Evolutionary conservation across 140 eudicot species (phyloP).

Genomic region (Ambrosia hybrid): DNA sequence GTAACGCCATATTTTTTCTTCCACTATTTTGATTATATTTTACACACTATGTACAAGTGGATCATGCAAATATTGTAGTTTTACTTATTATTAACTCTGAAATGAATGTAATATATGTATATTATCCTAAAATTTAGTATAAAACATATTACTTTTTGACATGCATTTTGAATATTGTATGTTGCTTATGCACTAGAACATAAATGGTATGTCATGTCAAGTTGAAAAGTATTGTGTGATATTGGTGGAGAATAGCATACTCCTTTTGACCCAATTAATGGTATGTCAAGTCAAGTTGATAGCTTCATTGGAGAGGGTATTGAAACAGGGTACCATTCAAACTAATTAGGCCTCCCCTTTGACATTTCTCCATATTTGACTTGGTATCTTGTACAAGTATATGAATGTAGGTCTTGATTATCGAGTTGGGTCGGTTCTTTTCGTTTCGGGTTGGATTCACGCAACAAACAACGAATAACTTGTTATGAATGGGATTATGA

Average conservation of each 20-base stretch:
- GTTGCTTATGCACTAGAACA: too few species aligned
- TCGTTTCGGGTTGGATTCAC: constrained; percentile 22
- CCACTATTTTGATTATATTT: too few species aligned
- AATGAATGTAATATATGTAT: too few species aligned
- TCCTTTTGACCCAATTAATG: constrained; percentile 29
- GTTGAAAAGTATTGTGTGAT: too few species aligned
- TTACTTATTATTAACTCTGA: too few species aligned
- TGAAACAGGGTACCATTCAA: constrained; percentile 7
- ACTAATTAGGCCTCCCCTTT: neutral
- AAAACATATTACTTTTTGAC: too few species aligned
- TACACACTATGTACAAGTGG: too few species aligned
- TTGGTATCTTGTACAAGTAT: neutral
- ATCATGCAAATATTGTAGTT: too few species aligned
- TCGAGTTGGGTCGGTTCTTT: neutral
- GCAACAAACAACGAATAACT: constrained; percentile 15
- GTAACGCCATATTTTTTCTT: too few species aligned
- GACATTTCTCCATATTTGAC: neutral
- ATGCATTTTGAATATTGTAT: too few species aligned
- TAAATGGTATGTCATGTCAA: too few species aligned
- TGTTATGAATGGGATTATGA: neutral
- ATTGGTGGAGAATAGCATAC: neutral
- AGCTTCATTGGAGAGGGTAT: constrained; percentile 28
- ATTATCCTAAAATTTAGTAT: too few species aligned
- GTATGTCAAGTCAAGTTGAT: constrained; percentile 28
- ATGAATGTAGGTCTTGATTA: neutral